Percentiles rank a stretch among this genome's conserved stretches.
These are phyloP conservation scores for Amborella trichopoda DNA, from an alignment of 164 flowering plant genomes.

Conservation along the genomic window DNA sequence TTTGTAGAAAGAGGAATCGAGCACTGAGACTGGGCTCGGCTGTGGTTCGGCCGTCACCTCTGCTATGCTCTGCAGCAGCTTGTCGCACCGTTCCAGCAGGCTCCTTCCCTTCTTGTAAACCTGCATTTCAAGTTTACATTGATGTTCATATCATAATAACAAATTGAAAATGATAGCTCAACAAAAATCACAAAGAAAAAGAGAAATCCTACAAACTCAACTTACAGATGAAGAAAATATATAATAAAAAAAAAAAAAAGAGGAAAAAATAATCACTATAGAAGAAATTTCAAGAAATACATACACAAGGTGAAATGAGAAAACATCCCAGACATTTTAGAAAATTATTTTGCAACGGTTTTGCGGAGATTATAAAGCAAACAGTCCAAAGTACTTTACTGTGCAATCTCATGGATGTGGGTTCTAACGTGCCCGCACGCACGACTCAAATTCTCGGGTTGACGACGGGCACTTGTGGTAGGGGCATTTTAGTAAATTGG, in stretches of 20 bases:
- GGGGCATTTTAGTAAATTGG: background rate
- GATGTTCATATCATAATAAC: background rate
- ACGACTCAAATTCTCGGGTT: too few species aligned
- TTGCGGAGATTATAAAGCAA: too few species aligned
- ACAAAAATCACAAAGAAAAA: too few species aligned
- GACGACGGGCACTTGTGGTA: too few species aligned
- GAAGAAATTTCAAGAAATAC: too few species aligned
- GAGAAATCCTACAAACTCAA: background rate
- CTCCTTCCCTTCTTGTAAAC: conserved; percentile 48
- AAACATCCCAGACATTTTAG: too few species aligned
- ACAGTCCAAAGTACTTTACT: too few species aligned
- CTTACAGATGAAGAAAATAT: background rate
- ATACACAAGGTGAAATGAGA: too few species aligned
- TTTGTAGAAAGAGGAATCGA: conserved; percentile 65
- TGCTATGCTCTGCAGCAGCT: conserved; percentile 82
- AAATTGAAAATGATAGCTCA: background rate
- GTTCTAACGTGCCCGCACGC: too few species aligned
- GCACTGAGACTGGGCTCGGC: conserved; percentile 94
- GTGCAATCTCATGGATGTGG: too few species aligned
- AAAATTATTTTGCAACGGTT: too few species aligned
- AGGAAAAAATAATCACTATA: too few species aligned
- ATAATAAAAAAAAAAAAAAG: background rate
- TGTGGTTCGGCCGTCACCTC: conserved; percentile 44
- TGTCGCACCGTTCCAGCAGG: conserved; percentile 28
- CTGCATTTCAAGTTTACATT: background rate